Conservation (phyloP, 73 alveolate genomes). For the Uronychia setigera region DNA sequence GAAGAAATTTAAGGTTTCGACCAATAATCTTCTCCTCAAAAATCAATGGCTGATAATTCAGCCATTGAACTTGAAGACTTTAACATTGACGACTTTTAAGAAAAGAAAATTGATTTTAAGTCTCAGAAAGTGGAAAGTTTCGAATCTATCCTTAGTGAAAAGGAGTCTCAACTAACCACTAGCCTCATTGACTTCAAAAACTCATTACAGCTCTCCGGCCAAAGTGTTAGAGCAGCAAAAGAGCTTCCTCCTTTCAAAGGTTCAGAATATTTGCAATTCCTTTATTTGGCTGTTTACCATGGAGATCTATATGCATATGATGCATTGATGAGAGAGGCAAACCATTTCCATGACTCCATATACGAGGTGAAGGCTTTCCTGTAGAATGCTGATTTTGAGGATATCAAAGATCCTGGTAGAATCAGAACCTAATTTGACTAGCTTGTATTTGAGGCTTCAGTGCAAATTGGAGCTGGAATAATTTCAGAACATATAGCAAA, state of each 20-base stretch:
- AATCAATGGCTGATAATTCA: too few species aligned
- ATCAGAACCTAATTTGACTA: not conserved
- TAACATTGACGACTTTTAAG: not conserved
- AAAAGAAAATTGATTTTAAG: not conserved
- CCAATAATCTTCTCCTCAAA: too few species aligned
- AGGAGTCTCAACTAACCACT: not conserved
- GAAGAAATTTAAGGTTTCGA: too few species aligned
- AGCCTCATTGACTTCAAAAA: not conserved
- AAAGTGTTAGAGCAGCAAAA: not conserved
- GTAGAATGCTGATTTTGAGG: not conserved
- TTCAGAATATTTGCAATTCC: not conserved
- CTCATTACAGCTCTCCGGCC: not conserved
- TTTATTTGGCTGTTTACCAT: not conserved
- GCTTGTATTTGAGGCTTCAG: not conserved
- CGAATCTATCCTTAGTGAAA: not conserved
- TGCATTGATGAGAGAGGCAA: not conserved
- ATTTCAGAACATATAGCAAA: not conserved
- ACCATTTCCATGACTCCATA: not conserved
- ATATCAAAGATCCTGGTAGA: not conserved
- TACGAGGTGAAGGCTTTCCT: not conserved
- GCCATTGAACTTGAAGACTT: not conserved
- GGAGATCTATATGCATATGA: not conserved
- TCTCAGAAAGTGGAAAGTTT: not conserved
- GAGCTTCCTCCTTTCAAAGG: not conserved
- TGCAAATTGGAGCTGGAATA: not conserved